Evolutionary conservation across 179 eudicot species (phyloP).

Genomic region (Vitellaria paradoxa): DNA sequence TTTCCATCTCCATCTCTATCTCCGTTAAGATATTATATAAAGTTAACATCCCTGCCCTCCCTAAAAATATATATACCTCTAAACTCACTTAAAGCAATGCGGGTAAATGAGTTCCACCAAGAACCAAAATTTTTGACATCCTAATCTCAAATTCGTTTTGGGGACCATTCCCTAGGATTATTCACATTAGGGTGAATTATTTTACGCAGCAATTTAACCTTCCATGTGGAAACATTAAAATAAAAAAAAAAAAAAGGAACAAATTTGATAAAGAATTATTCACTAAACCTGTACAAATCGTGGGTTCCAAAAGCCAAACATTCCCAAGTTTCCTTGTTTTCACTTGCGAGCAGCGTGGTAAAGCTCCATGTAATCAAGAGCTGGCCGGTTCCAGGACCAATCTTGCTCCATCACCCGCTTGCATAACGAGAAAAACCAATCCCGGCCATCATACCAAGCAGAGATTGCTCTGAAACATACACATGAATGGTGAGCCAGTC

Average conservation of each 20-base stretch:
- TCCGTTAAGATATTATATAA: too few relatives aligned
- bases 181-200: slow-evolving; percentile 5
- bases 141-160: too few relatives aligned
- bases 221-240: neutral
- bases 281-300: slow-evolving; percentile 45
- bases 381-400: slow-evolving; percentile 99
- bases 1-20: too few relatives aligned
- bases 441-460: slow-evolving; percentile 76
- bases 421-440: slow-evolving; percentile 76
- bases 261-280: neutral
- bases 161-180: neutral
- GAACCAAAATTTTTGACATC: too few relatives aligned
- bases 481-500: neutral
- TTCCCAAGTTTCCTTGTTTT: slow-evolving; percentile 2
- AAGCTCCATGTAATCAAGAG: slow-evolving; percentile 94
- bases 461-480: slow-evolving; percentile 68
- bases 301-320: slow-evolving; percentile 2
- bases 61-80: too few relatives aligned
- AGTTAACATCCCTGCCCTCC: too few relatives aligned
- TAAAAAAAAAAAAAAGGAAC: neutral
- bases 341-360: slow-evolving; percentile 88
- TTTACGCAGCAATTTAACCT: neutral
- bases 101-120: too few relatives aligned
- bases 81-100: too few relatives aligned
- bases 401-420: slow-evolving; percentile 97